These are phyloP conservation scores for Solanum corneliomulleri DNA, from an alignment of 257 asterid species.

Conservation along the genomic window DNA sequence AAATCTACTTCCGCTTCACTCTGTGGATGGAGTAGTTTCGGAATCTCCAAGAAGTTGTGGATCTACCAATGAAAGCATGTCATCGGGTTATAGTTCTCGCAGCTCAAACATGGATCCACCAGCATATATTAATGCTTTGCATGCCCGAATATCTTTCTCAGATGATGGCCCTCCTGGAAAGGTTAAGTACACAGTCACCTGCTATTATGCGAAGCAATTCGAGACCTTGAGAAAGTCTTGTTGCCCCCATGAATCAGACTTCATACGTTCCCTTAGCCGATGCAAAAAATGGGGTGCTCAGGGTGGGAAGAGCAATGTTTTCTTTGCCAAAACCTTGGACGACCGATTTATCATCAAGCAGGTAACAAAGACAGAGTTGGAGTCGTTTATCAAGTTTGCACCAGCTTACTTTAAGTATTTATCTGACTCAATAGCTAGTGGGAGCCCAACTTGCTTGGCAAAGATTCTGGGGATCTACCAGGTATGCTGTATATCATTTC, in stretches of 20 bases:
- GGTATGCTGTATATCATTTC: constrained; percentile 30
- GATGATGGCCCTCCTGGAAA: constrained; percentile 60
- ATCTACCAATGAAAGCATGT: constrained; percentile 52
- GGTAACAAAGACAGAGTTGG: constrained; percentile 96
- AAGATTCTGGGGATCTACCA: constrained; percentile 94
- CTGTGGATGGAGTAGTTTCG: constrained; percentile 46
- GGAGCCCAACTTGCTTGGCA: constrained; percentile 91
- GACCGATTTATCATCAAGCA: constrained; percentile 91
- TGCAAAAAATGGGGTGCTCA: constrained; percentile 99
- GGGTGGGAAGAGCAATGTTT: constrained; percentile 97
- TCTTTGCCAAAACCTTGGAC: constrained; percentile 90
- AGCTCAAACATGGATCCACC: constrained; percentile 51
- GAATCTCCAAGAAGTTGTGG: constrained; percentile 57
- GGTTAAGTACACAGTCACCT: constrained; percentile 64
- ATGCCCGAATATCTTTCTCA: constrained; percentile 49
- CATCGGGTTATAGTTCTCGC: constrained; percentile 38
- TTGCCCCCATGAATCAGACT: constrained; percentile 81
- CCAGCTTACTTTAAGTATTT: constrained; percentile 76
- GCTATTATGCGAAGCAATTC: constrained; percentile 76
- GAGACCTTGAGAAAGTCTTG: constrained; percentile 76
- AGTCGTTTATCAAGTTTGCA: constrained; percentile 87
- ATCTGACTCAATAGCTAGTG: constrained; percentile 53
- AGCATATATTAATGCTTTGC: constrained; percentile 54
- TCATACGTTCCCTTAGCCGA: constrained; percentile 70
- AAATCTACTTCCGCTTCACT: constrained; percentile 32